Evolutionary conservation across 2,329 filamentous ascomycete species (phyloP), one percentile per base, ranked within the genome.

Genomic region (Beauveria sp.): DNA sequence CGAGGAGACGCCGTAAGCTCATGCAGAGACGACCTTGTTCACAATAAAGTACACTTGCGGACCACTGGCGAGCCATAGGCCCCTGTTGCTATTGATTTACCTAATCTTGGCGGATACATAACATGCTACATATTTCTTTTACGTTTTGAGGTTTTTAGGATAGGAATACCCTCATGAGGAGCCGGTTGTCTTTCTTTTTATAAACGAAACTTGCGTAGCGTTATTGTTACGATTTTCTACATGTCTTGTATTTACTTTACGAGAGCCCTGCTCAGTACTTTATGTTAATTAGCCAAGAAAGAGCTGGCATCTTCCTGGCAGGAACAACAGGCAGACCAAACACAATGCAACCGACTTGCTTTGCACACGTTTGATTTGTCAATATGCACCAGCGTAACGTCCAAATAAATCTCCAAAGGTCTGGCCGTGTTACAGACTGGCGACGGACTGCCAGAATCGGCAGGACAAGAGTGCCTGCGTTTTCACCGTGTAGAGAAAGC

Each of bases 1-100:
- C 0, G 75, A 77, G 58, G 75, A 76, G 46, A 62, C 61, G 14
- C 51, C 55, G 37, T 59, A 30, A 58, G 16, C 24, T 12, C 4
- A 47, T 28, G 28, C 3, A 20, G 10, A 37, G n/a, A 52, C 30
- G 5, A 3, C 26, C 22, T 24, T 24, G 22, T 24, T 24, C 22
- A 3, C 9, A 30, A 12, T 9, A 12, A 30, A 30, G 28, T 30
- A 34, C 30, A 34, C 12, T 34, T 14, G 0, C 30, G 30, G 34
- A 12, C 34, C 12, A 37, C 34, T 37, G 34, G 34, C 34, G 34
- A 37, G 34, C 12, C 5, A 37, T 4, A 37, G 4, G 12, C 14
- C 14, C 34, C 5, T 37, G 34, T 16, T 37, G 34, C 34, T 14
- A 16, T 37, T 16, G 34, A 37, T 37, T 37, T 37, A 5, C 14